These are phyloP conservation scores for Populus simonii DNA, from an alignment of 345 rosid species.

Conservation along the genomic window DNA sequence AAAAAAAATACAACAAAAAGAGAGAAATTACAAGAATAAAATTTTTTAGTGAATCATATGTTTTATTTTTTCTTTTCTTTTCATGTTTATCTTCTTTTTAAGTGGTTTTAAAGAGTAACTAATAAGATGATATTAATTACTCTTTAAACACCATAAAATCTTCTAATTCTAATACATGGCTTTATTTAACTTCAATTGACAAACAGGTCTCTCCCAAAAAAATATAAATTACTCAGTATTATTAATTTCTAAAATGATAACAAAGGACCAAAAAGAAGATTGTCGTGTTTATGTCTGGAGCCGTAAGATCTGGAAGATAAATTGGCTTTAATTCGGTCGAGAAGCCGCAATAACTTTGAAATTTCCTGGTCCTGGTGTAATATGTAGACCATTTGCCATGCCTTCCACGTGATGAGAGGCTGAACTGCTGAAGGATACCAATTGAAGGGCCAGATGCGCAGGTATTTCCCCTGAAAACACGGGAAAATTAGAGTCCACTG, in stretches of 20 bases:
- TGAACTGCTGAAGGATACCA: background rate
- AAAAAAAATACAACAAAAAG: too few species aligned
- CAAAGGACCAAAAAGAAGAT: background rate
- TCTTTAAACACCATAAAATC: too few species aligned
- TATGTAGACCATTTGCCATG: background rate
- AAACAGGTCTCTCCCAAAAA: background rate
- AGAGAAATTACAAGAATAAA: too few species aligned
- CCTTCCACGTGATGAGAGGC: background rate
- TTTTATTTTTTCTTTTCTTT: too few species aligned
- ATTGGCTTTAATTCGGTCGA: background rate
- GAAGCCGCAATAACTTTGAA: background rate
- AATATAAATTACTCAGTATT: background rate
- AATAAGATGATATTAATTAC: too few species aligned
- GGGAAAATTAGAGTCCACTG: background rate
- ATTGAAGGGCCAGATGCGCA: background rate
- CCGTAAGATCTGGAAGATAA: background rate
- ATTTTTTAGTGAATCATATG: too few species aligned
- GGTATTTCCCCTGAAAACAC: slow-evolving; percentile 5
- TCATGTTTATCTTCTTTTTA: too few species aligned
- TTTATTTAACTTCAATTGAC: background rate
- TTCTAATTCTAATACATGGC: too few species aligned
- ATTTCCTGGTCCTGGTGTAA: background rate
- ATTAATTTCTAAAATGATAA: too few species aligned
- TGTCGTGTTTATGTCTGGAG: background rate
- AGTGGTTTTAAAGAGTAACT: too few species aligned